Evolutionary conservation across 768 basidiomycete species (phyloP), one percentile per base, ranked within the genome.

Genomic region (Mrakia hoshinonis): DNA sequence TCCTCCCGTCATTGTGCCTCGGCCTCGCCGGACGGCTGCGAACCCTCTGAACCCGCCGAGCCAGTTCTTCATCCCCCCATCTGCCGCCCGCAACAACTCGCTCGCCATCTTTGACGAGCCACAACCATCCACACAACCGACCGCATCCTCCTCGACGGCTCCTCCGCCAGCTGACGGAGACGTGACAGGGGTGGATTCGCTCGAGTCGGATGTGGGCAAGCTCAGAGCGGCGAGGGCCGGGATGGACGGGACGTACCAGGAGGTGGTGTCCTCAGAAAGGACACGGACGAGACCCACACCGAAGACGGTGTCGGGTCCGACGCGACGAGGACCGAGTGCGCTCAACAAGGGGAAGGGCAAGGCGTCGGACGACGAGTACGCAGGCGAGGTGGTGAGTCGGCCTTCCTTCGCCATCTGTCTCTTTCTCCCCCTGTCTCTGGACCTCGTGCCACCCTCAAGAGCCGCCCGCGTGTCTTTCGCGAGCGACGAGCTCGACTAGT

Each of bases 341-440:
- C 34, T 61, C 31, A 36, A 61, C 34, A 61, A 61, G 34, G 58
- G 58, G 34, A 61, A 61, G 36, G 58, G 58, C 31, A 61, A 61
- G 58, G 58, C 58, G n/a, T 61, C 58, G 58, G 58, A 61, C n/a
- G 58, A 61, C 22, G 58, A 61, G 58, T 61, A 61, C 36, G 58
- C 58, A n/a, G 58, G 58, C 12, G 58, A 61, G 58, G 58, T 61
- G 58, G 58, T 61, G 34, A 61, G 58, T 61, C 7, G 12, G 15
- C 49, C 15, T 60, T 15, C 6, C 15, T 60, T 38, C 18, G 18
- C 34, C 20, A 22, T 13, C 36, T 34, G 10, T n/a, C 13, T 10
- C n/a, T 26, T 55, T 31, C 12, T 39, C 58, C 36, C 31, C 20
- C 34, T 1, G 31, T n/a, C 34, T 61, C 58, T 34, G 31, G 20